Percentiles rank a stretch among this genome's conserved stretches.
phyloP scores from a whole-genome alignment of 441 rosid genomes.

The Oxalis stricta region DNA sequence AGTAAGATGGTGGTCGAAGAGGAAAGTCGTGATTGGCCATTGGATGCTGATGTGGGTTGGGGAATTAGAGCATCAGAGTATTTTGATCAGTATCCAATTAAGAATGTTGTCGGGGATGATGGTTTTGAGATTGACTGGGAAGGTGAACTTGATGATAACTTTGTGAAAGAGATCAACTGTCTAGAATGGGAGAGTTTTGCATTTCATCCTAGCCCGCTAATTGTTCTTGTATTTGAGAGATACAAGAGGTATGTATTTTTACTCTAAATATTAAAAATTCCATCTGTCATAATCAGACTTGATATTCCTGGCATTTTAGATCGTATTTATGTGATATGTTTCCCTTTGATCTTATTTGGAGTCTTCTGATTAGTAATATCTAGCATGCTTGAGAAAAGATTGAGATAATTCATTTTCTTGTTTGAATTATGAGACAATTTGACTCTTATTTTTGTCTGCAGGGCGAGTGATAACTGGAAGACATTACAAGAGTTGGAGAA shows the following conservation, averaged over 20 bases:
- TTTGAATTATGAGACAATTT: background rate
- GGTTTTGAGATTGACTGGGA: slow-evolving; percentile 80
- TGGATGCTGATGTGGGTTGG: slow-evolving; percentile 91
- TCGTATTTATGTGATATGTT: no score
- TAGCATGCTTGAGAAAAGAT: no score
- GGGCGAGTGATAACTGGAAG: slow-evolving; percentile 80
- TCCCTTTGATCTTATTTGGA: no score
- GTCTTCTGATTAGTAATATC: no score
- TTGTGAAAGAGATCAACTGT: slow-evolving; percentile 83
- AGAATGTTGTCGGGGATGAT: slow-evolving; percentile 75
- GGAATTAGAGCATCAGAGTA: slow-evolving; percentile 80
- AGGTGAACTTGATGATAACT: slow-evolving; percentile 71
- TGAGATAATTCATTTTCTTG: background rate
- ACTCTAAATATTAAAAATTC: no score
- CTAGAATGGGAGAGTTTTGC: slow-evolving; percentile 86
- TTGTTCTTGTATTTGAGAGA: slow-evolving; percentile 77
- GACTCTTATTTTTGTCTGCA: slow-evolving; percentile 13
- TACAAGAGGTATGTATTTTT: slow-evolving; percentile 42
- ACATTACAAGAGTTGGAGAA: slow-evolving; percentile 74
- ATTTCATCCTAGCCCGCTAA: slow-evolving; percentile 71
- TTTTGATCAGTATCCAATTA: slow-evolving; percentile 68
- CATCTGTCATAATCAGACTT: no score
- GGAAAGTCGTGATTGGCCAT: slow-evolving; percentile 69
- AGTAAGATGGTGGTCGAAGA: slow-evolving; percentile 64
- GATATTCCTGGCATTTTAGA: no score